A percentile compares a stretch with the other conserved stretches of the same genome.
Evolutionary conservation across 1,284 basidiomycete genomes (phyloP).

Genomic region (Farysia itapuensis): DNA sequence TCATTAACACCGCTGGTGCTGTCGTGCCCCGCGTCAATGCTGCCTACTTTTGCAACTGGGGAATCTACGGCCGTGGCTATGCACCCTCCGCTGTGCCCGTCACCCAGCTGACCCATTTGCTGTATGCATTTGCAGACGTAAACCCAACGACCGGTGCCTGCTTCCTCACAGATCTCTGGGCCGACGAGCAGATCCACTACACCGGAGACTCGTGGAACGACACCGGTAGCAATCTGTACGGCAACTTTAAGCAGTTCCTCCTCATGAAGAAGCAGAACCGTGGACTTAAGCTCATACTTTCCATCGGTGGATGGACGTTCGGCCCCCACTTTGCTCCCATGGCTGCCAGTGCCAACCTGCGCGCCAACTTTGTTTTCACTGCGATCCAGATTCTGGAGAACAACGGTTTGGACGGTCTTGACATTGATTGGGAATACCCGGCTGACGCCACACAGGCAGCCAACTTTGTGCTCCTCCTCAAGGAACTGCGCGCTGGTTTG

Average conservation of each 20-base stretch:
- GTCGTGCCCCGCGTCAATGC: constrained; percentile 30
- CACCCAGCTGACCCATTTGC: constrained; percentile 73
- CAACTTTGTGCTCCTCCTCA: constrained; percentile 73
- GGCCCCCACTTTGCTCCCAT: constrained; percentile 57
- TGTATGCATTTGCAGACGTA: constrained; percentile 85
- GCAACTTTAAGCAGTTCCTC: constrained; percentile 84
- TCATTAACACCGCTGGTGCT: constrained; percentile 17
- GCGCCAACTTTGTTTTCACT: constrained; percentile 71
- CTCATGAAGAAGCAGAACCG: constrained; percentile 75
- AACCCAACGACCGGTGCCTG: constrained; percentile 67
- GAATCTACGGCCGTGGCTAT: constrained; percentile 91
- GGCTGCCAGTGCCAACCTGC: constrained; percentile 52
- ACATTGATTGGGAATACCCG: constrained; percentile 82
- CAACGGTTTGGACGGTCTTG: constrained; percentile 79
- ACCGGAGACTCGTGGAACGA: constrained; percentile 67
- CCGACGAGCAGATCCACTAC: constrained; percentile 68
- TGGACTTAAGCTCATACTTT: constrained; percentile 60
- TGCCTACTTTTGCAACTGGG: constrained; percentile 66
- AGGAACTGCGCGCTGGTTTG: constrained; percentile 70
- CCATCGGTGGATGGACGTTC: constrained; percentile 61
- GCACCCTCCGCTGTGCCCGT: constrained; percentile 69
- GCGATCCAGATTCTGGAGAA: constrained; percentile 77
- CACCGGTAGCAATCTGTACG: constrained; percentile 75
- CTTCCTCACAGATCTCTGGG: constrained; percentile 74
- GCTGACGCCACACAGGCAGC: constrained; percentile 70